Percentiles rank a stretch among this genome's conserved stretches.
Conservation (phyloP, 2,329 filamentous ascomycete species). For the Colletotrichum incanum region DNA sequence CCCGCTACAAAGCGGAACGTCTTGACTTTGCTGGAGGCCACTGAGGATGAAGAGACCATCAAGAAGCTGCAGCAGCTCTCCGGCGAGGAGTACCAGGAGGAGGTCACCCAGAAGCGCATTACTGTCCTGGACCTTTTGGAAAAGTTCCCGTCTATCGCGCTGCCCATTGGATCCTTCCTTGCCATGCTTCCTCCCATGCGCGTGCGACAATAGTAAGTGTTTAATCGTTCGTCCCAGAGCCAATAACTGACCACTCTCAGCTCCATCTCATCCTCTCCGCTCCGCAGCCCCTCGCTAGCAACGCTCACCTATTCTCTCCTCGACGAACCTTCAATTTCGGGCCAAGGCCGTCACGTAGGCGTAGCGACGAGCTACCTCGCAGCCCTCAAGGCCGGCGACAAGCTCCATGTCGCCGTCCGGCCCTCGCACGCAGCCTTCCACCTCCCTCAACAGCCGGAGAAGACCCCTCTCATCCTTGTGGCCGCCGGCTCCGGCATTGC, state of each 20-base stretch:
- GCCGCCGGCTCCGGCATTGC: slow-evolving; percentile 60
- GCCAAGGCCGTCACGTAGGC: slow-evolving; percentile 67
- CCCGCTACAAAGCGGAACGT: slow-evolving; percentile 77
- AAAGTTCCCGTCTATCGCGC: slow-evolving; percentile 64
- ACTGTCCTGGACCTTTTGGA: slow-evolving; percentile 75
- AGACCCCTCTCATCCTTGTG: slow-evolving; percentile 59
- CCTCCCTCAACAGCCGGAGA: slow-evolving; percentile 56
- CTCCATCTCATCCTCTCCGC: slow-evolving; percentile 79
- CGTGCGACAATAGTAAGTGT: slow-evolving; percentile 52
- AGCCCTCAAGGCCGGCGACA: slow-evolving; percentile 60
- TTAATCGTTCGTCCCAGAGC: too few relatives aligned
- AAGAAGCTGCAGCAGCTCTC: slow-evolving; percentile 56
- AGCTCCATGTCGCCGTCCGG: slow-evolving; percentile 66
- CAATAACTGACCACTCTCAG: slow-evolving; percentile 41
- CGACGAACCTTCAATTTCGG: slow-evolving; percentile 64
- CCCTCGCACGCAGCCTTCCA: slow-evolving; percentile 59
- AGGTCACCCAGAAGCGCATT: slow-evolving; percentile 64
- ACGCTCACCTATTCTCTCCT: slow-evolving; percentile 77
- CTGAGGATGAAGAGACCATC: slow-evolving; percentile 52
- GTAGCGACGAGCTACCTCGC: slow-evolving; percentile 75
- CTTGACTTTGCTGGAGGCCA: slow-evolving; percentile 43
- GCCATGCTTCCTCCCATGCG: slow-evolving; percentile 76
- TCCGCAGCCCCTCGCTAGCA: slow-evolving; percentile 67
- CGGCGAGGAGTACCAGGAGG: slow-evolving; percentile 55
- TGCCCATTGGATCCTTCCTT: slow-evolving; percentile 74